Evolutionary conservation across 179 eudicot genomes (phyloP).

Genomic region (Drosera spatulata): DNA sequence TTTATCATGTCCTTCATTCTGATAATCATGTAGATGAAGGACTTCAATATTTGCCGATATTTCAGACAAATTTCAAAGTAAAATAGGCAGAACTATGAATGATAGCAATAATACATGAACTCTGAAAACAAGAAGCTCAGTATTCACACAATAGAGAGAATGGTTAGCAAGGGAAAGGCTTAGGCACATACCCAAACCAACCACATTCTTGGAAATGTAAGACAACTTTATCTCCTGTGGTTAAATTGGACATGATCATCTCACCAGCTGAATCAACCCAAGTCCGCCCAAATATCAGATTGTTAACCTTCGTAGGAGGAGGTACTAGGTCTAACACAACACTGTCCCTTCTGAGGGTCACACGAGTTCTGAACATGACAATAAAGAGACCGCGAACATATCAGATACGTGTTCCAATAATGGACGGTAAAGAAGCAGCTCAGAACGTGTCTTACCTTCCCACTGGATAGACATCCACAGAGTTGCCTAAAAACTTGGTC

Average conservation of each 20-base stretch:
- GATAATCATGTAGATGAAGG: too few species aligned
- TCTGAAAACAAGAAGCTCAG: background rate
- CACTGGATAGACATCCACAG: conserved; percentile 85
- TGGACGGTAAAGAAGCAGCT: too few species aligned
- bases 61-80: too few species aligned
- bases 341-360: conserved; percentile 67
- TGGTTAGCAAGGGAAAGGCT: too few species aligned
- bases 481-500: conserved; percentile 91
- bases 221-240: conserved; percentile 92
- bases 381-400: background rate
- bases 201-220: conserved; percentile 98
- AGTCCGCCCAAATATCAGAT: conserved; percentile 90
- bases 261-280: conserved; percentile 98
- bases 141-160: background rate
- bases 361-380: conserved; percentile 55
- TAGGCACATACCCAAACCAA: conserved; percentile 83
- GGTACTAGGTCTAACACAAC: conserved; percentile 91
- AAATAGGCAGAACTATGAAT: too few species aligned
- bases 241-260: conserved; percentile 76
- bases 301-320: conserved; percentile 81
- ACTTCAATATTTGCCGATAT: too few species aligned
- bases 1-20: too few species aligned
- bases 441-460: conserved; percentile 52
- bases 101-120: background rate
- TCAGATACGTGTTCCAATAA: too few species aligned